Evolutionary conservation across 2,329 filamentous ascomycete genomes (phyloP).

Genomic region (Trichoderma pleuroti): DNA sequence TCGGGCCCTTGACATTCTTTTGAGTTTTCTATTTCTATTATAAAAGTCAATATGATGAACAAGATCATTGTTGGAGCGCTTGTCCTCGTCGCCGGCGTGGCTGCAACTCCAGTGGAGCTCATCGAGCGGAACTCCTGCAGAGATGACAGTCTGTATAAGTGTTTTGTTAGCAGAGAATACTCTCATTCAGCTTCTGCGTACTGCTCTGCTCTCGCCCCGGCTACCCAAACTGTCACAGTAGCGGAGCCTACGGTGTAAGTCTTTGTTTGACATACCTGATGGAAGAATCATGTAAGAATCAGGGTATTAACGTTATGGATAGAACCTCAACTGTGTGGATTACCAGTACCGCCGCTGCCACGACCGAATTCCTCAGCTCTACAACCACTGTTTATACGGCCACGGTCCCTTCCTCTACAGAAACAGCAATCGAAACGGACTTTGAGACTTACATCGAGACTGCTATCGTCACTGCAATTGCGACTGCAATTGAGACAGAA

Average conservation of each 20-base stretch:
- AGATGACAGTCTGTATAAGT: conserved; percentile 25
- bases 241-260: conserved; percentile 20
- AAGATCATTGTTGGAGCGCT: conserved; percentile 13
- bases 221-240: conserved; percentile 21
- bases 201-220: conserved; percentile 23
- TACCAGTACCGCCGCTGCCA: conserved; percentile 16
- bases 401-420: conserved; percentile 24
- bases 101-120: conserved; percentile 17
- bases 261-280: not conserved
- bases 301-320: not conserved
- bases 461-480: not conserved
- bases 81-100: not conserved
- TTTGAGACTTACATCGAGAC: not conserved
- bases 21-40: not conserved
- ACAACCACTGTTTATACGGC: conserved; percentile 24
- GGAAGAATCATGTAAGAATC: not conserved
- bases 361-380: conserved; percentile 15
- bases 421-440: conserved; percentile 14
- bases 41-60: not conserved
- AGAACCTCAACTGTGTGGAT: conserved; percentile 21
- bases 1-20: not conserved
- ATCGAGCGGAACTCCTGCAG: conserved; percentile 22
- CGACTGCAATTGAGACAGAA: not conserved
- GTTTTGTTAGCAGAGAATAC: conserved; percentile 24
- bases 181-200: conserved; percentile 23